phyloP scores from a whole-genome alignment of 257 asterid genomes.

The Dorcoceras hygrometricum region DNA sequence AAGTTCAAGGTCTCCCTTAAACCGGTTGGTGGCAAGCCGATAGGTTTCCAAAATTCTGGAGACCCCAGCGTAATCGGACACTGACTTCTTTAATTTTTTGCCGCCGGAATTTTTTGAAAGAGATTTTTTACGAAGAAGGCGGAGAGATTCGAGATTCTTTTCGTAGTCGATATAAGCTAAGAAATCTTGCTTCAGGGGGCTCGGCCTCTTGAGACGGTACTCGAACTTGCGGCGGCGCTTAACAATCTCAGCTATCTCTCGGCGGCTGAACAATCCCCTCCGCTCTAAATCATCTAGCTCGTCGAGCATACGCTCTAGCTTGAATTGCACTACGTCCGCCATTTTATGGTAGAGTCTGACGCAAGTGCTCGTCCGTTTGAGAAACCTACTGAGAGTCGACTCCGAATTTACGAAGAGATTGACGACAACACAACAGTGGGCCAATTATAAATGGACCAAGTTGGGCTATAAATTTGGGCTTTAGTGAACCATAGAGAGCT shows the following conservation, averaged over 20 bases:
- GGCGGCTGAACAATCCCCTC: conserved; percentile 70
- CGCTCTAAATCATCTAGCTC: conserved; percentile 83
- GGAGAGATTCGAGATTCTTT: conserved; percentile 68
- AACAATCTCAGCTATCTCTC: conserved; percentile 79
- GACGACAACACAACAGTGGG: background rate
- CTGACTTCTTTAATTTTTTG: conserved; percentile 51
- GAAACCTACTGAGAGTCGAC: background rate
- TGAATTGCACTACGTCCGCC: conserved; percentile 92
- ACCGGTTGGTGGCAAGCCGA: conserved; percentile 72
- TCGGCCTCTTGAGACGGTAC: conserved; percentile 86
- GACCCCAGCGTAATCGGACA: conserved; percentile 70
- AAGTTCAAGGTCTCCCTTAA: conserved; percentile 82
- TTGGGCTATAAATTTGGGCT: too few species aligned
- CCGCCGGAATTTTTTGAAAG: conserved; percentile 32
- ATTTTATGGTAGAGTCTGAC: conserved; percentile 23
- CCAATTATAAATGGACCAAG: background rate
- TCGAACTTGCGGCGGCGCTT: conserved; percentile 91
- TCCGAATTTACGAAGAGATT: background rate
- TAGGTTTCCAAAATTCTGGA: conserved; percentile 69
- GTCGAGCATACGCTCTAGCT: conserved; percentile 86
- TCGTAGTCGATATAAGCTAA: conserved; percentile 72
- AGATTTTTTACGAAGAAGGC: conserved; percentile 64
- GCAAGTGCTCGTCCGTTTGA: background rate
- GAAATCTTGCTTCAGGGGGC: conserved; percentile 77
- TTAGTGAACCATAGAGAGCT: too few species aligned